Conservation (phyloP, 2,329 filamentous ascomycete species). For the Pseudofabraea citricarpa region DNA sequence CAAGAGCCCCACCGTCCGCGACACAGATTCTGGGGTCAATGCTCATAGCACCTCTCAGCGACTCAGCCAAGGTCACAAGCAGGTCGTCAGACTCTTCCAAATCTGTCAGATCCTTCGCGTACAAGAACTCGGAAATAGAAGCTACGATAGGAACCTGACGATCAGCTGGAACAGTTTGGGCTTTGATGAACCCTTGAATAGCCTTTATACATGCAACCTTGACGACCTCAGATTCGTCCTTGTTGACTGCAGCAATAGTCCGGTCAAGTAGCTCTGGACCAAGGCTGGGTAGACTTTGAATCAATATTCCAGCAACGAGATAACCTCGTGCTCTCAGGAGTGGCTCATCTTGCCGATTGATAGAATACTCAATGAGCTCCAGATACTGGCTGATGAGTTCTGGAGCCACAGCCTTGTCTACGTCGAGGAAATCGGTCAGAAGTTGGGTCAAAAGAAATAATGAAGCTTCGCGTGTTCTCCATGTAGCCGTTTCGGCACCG, state of each 20-base stretch:
- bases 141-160: conserved; percentile 57
- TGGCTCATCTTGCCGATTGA: conserved; percentile 63
- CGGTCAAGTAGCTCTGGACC: conserved; percentile 61
- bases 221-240: conserved; percentile 79
- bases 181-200: conserved; percentile 61
- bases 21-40: conserved; percentile 74
- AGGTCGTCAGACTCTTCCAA: conserved; percentile 88
- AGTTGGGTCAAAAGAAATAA: conserved; percentile 84
- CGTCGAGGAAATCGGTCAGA: conserved; percentile 76
- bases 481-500: conserved; percentile 43
- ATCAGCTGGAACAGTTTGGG: conserved; percentile 42
- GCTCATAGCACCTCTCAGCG: conserved; percentile 75
- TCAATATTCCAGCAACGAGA: conserved; percentile 76
- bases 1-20: conserved; percentile 67
- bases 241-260: conserved; percentile 69
- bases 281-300: conserved; percentile 60
- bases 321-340: conserved; percentile 85
- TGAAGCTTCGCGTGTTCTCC: conserved; percentile 70
- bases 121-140: conserved; percentile 67
- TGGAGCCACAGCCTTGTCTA: conserved; percentile 63
- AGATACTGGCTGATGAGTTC: conserved; percentile 71
- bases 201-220: conserved; percentile 89
- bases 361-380: conserved; percentile 73
- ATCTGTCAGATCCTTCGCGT: conserved; percentile 74
- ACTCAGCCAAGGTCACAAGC: conserved; percentile 83